phyloP scores from a whole-genome alignment of 2,329 filamentous ascomycete species.

The Botrytis galanthina region DNA sequence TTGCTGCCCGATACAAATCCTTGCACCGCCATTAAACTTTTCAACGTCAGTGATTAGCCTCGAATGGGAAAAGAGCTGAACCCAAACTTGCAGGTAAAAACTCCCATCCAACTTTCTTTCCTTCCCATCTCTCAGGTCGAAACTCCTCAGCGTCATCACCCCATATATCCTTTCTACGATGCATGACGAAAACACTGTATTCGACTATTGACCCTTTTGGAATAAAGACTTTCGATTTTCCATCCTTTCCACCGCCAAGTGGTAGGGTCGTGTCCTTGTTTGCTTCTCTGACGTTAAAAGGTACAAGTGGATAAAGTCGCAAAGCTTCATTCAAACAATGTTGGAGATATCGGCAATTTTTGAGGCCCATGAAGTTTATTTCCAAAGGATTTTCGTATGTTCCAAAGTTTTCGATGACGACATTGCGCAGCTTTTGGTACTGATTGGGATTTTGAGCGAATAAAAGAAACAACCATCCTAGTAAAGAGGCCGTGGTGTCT shows the following conservation, averaged over 20 bases:
- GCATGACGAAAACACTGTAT: conserved; percentile 37
- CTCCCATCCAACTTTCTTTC: conserved; percentile 33
- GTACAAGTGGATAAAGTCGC: conserved; percentile 41
- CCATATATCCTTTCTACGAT: conserved; percentile 41
- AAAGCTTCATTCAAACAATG: conserved; percentile 53
- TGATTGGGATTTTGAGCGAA: conserved; percentile 34
- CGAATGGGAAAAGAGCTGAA: not conserved
- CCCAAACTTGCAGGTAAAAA: conserved; percentile 52
- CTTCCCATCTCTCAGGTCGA: conserved; percentile 43
- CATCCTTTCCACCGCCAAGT: conserved; percentile 35
- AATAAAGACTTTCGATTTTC: conserved; percentile 33
- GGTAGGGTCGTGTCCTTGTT: conserved; percentile 32
- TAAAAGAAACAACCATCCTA: conserved; percentile 38
- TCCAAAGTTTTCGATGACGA: conserved; percentile 29
- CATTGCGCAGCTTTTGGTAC: conserved; percentile 34
- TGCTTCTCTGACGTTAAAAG: conserved; percentile 30
- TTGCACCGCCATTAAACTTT: conserved; percentile 23
- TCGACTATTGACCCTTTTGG: conserved; percentile 25
- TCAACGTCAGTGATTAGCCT: not conserved
- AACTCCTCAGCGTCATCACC: conserved; percentile 42
- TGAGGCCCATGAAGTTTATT: conserved; percentile 49
- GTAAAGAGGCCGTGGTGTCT: conserved; percentile 43
- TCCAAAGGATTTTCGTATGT: conserved; percentile 44
- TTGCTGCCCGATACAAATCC: conserved; percentile 59
- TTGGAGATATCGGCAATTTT: conserved; percentile 52